Conservation (phyloP, 306 rosid species). For the Quercus wislizeni region DNA sequence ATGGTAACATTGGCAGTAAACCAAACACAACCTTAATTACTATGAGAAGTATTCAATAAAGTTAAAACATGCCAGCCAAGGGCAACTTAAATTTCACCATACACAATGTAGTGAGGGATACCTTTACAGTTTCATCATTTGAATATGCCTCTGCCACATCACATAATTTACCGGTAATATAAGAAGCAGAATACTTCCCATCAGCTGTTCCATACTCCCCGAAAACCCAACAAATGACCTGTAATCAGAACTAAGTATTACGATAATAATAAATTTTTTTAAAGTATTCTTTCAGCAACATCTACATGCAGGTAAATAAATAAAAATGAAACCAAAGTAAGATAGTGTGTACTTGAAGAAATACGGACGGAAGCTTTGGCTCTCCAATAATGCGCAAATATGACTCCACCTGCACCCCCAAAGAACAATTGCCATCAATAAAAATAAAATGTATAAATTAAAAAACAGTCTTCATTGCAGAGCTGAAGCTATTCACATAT, state of each 20-base stretch:
- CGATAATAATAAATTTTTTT: slow-evolving; percentile 9
- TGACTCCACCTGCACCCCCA: slow-evolving; percentile 70
- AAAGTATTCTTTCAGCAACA: slow-evolving; percentile 5
- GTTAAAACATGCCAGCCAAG: slow-evolving; percentile 6
- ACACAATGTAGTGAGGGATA: slow-evolving; percentile 27
- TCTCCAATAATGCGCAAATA: slow-evolving; percentile 79
- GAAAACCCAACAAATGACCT: slow-evolving; percentile 98
- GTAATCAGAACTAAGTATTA: slow-evolving; percentile 39
- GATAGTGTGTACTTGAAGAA: slow-evolving; percentile 70
- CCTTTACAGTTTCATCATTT: slow-evolving; percentile 88
- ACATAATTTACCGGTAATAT: slow-evolving; percentile 83
- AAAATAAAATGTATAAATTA: not conserved
- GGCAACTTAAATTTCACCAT: slow-evolving; percentile 5
- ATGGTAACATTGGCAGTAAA: not conserved
- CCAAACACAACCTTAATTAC: not conserved
- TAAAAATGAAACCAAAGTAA: slow-evolving; percentile 16
- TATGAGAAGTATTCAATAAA: not conserved
- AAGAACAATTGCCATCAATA: slow-evolving; percentile 17
- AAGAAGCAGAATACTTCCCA: slow-evolving; percentile 78
- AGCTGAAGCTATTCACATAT: not conserved
- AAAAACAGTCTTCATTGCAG: not conserved
- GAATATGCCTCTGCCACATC: slow-evolving; percentile 95
- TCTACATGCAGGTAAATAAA: not conserved
- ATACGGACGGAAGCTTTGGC: slow-evolving; percentile 89
- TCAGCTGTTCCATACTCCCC: slow-evolving; percentile 96